Evolutionary conservation across 371 early-diverging fungal species (phyloP).

Genomic region (Syncephalastrum sp.): DNA sequence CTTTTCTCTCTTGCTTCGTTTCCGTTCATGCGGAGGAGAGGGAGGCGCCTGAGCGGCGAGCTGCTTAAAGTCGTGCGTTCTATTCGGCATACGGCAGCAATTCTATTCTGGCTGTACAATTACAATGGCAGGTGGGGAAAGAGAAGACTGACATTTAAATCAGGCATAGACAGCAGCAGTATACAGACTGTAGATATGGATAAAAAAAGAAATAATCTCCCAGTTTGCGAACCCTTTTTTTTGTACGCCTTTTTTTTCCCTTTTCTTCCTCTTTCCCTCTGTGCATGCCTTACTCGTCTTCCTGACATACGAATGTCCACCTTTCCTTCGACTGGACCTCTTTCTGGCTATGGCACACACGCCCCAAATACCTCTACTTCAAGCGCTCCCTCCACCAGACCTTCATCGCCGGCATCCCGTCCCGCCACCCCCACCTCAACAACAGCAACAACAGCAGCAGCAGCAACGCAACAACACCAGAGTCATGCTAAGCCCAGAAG

Average conservation of each 20-base stretch:
- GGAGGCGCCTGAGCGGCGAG: too few species aligned
- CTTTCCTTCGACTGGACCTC: conserved; percentile 35
- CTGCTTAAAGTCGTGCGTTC: conserved; percentile 1
- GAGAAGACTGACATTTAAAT: not conserved
- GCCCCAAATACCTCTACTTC: conserved; percentile 11
- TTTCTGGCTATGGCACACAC: conserved; percentile 42
- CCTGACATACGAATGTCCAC: conserved; percentile 39
- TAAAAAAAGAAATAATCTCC: not conserved
- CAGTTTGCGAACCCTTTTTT: not conserved
- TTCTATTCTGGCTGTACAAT: too few species aligned
- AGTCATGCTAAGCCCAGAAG: conserved; percentile 20
- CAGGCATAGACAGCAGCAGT: conserved; percentile 3
- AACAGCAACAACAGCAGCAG: conserved; percentile 4
- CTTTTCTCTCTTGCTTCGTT: not conserved
- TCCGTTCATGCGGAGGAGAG: not conserved
- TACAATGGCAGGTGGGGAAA: too few species aligned
- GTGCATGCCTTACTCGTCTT: conserved; percentile 21
- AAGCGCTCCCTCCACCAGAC: not conserved
- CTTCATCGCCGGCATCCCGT: not conserved
- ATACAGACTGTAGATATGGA: not conserved
- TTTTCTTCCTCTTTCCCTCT: not conserved
- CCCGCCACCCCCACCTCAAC: not conserved
- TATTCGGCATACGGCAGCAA: too few species aligned
- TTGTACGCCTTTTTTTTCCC: conserved; percentile 1
- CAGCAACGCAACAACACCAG: not conserved